Percentiles rank a stretch among this genome's conserved stretches.
Conservation (phyloP, 257 asterid species). For the Euphrasia confusa region DNA sequence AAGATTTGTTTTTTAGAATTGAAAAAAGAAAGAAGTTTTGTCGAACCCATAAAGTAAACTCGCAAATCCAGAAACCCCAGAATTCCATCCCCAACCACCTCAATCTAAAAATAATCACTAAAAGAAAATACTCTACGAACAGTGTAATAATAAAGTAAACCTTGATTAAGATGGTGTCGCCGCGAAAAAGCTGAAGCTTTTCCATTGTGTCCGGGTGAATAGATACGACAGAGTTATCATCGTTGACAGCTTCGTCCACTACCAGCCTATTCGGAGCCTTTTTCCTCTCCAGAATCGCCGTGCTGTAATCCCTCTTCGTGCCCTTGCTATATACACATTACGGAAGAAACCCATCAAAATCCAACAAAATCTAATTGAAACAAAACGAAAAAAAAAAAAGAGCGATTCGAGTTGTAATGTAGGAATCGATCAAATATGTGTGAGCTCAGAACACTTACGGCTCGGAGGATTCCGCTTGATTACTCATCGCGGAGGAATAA, state of each 20-base stretch:
- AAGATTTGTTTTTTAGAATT: no score
- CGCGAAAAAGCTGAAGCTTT: no score
- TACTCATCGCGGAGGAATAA: constrained; percentile 33
- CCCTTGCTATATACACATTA: constrained; percentile 62
- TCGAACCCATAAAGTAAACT: no score
- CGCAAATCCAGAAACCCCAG: no score
- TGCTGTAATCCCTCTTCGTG: constrained; percentile 71
- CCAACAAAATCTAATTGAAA: background rate
- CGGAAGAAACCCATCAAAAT: constrained; percentile 23
- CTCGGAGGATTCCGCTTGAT: constrained; percentile 60
- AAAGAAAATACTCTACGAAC: constrained; percentile 1
- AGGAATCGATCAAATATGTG: background rate
- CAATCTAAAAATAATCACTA: constrained; percentile 8
- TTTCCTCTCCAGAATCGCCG: constrained; percentile 66
- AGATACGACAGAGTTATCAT: constrained; percentile 76
- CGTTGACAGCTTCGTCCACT: constrained; percentile 76
- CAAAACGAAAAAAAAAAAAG: background rate
- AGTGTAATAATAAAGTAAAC: no score
- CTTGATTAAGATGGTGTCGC: no score
- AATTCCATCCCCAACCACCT: no score
- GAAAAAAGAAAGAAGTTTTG: no score
- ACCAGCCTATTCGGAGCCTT: constrained; percentile 35
- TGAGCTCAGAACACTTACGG: constrained; percentile 35
- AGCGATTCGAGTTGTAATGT: background rate
- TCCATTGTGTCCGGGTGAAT: constrained; percentile 58